Evolutionary conservation across 163 green algal genomes (phyloP).

Genomic region (Coccomyxa subellipsoidea): DNA sequence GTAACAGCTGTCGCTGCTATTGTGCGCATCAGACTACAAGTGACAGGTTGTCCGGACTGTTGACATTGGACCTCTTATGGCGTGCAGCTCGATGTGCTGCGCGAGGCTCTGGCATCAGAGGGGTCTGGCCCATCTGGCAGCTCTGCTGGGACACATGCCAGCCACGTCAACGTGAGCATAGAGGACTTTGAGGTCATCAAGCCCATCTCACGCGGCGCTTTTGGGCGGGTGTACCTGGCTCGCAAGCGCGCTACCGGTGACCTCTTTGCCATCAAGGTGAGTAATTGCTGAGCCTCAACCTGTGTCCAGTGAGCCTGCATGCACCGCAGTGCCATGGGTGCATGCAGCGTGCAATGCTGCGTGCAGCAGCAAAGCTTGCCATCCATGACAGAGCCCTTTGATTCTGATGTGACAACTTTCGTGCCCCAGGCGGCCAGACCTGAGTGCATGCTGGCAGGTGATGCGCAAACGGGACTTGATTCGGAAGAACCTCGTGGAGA

Average conservation of each 20-base stretch:
- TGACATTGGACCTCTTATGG: too few species aligned
- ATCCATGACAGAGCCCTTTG: too few species aligned
- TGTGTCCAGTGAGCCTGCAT: too few species aligned
- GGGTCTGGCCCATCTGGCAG: background rate
- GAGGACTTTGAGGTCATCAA: conserved; percentile 96
- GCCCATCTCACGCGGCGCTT: conserved; percentile 87
- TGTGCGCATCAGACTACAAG: too few species aligned
- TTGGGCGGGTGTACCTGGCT: conserved; percentile 90
- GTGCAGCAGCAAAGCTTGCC: too few species aligned
- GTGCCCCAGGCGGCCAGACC: background rate
- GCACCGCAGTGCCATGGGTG: too few species aligned
- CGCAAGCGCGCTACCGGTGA: conserved; percentile 76
- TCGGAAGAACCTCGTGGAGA: conserved; percentile 93
- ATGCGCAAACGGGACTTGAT: conserved; percentile 92
- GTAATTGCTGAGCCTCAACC: too few species aligned
- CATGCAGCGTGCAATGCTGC: too few species aligned
- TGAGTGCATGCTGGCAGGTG: conserved; percentile 50
- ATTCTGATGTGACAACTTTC: background rate
- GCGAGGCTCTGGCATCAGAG: background rate
- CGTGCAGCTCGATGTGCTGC: background rate
- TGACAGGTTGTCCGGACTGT: too few species aligned
- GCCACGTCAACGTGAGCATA: conserved; percentile 41
- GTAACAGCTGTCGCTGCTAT: too few species aligned
- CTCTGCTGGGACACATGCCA: background rate
- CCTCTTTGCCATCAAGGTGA: conserved; percentile 86